A percentile compares a stretch with the other conserved stretches of the same genome.
phyloP scores from a whole-genome alignment of 2,329 filamentous ascomycete species.

The Aspergillus alliaceus region DNA sequence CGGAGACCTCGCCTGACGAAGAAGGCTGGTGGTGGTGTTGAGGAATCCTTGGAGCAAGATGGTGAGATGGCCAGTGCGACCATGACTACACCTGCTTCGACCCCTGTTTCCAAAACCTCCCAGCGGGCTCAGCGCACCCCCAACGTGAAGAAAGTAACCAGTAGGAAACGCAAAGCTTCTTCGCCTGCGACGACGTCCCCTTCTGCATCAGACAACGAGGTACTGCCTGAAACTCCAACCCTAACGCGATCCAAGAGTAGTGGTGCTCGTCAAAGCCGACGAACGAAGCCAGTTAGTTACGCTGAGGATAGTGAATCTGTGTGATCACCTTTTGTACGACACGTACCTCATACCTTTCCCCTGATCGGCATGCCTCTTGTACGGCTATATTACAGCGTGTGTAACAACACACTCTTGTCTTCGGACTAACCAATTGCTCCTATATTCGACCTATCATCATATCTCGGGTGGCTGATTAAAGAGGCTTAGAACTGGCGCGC shows the following conservation, averaged over 20 bases:
- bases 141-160: conserved; percentile 18
- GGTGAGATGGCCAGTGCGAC: conserved; percentile 7
- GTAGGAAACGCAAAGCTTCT: conserved; percentile 33
- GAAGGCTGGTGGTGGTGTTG: conserved; percentile 14
- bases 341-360: too few relatives aligned
- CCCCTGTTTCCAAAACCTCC: conserved; percentile 10
- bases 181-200: conserved; percentile 22
- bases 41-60: background rate
- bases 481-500: background rate
- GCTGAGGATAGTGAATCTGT: conserved; percentile 31
- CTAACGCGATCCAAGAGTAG: conserved; percentile 7
- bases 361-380: too few relatives aligned
- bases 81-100: conserved; percentile 16
- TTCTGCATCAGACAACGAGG: conserved; percentile 27
- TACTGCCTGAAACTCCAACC: conserved; percentile 7
- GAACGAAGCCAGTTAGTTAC: conserved; percentile 36
- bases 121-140: conserved; percentile 9
- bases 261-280: conserved; percentile 28
- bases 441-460: too few relatives aligned
- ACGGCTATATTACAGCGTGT: too few relatives aligned
- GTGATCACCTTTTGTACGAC: background rate
- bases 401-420: too few relatives aligned
- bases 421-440: too few relatives aligned
- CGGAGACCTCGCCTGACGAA: conserved; percentile 17
- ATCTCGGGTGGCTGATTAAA: too few relatives aligned